These are phyloP conservation scores for Penicillium sp. DNA, from an alignment of 2,329 filamentous ascomycete species.

Conservation along the genomic window DNA sequence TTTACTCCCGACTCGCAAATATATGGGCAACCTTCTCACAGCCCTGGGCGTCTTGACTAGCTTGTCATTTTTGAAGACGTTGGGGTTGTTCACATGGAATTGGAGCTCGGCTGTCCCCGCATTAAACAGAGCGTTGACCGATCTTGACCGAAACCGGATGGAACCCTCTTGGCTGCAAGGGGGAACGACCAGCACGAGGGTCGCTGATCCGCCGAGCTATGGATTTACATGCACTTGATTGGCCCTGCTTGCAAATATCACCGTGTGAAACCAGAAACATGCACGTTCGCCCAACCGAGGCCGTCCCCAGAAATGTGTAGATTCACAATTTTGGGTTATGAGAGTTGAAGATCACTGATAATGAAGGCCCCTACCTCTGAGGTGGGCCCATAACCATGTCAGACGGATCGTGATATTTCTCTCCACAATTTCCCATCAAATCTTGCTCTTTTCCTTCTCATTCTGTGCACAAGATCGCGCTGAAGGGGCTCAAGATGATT, in stretches of 20 bases:
- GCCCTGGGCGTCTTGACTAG: too few species aligned
- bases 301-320: background rate
- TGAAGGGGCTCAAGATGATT: background rate
- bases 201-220: background rate
- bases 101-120: conserved; percentile 14
- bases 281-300: conserved; percentile 2
- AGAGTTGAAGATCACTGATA: background rate
- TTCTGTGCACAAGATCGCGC: background rate
- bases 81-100: conserved; percentile 16
- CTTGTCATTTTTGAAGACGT: background rate
- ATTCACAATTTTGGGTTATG: background rate
- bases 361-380: background rate
- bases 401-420: background rate
- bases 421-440: background rate
- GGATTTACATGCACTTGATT: background rate
- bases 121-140: background rate
- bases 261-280: background rate
- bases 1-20: too few species aligned
- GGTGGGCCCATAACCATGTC: background rate
- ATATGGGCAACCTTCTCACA: too few species aligned
- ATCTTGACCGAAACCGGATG: conserved; percentile 2
- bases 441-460: background rate
- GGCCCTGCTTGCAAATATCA: background rate
- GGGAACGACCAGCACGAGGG: background rate
- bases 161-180: background rate